A percentile compares a stretch with the other conserved stretches of the same genome.
Conservation (phyloP, 106 monocot species). For the Gastrodia elata region DNA sequence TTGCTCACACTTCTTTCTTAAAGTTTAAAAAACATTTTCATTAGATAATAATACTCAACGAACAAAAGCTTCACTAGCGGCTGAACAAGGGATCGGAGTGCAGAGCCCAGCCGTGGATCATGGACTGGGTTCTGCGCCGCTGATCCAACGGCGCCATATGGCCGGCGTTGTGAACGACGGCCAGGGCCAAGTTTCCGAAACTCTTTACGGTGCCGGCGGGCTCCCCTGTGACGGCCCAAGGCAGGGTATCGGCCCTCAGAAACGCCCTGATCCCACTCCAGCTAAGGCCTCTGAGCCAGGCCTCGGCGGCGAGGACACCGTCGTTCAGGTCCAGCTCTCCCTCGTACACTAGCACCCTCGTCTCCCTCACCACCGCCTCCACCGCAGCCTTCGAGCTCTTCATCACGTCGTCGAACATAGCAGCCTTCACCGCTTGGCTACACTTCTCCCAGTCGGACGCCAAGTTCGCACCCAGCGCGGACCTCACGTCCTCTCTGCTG, state of each 20-base stretch:
- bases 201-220: slow-evolving; percentile 69
- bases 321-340: slow-evolving; percentile 60
- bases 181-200: slow-evolving; percentile 37
- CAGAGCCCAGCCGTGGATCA: slow-evolving; percentile 86
- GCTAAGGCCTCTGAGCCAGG: slow-evolving; percentile 57
- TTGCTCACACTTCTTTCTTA: no score
- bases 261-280: slow-evolving; percentile 67
- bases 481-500: slow-evolving; percentile 34
- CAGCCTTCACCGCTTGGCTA: slow-evolving; percentile 24
- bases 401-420: slow-evolving; percentile 59
- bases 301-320: slow-evolving; percentile 80
- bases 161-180: slow-evolving; percentile 57
- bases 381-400: slow-evolving; percentile 66
- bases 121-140: slow-evolving; percentile 47
- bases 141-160: slow-evolving; percentile 70
- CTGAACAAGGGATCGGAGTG: slow-evolving; percentile 30
- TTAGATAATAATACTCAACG: no score
- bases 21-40: no score
- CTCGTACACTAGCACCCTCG: slow-evolving; percentile 62
- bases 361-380: slow-evolving; percentile 42
- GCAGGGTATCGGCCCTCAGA: slow-evolving; percentile 44
- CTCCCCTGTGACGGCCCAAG: slow-evolving; percentile 53
- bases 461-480: slow-evolving; percentile 28
- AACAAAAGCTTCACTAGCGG: no score
- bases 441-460: slow-evolving; percentile 40